Conservation (phyloP, 1,284 basidiomycete species). For the Sanghuangporus sanghuang region DNA sequence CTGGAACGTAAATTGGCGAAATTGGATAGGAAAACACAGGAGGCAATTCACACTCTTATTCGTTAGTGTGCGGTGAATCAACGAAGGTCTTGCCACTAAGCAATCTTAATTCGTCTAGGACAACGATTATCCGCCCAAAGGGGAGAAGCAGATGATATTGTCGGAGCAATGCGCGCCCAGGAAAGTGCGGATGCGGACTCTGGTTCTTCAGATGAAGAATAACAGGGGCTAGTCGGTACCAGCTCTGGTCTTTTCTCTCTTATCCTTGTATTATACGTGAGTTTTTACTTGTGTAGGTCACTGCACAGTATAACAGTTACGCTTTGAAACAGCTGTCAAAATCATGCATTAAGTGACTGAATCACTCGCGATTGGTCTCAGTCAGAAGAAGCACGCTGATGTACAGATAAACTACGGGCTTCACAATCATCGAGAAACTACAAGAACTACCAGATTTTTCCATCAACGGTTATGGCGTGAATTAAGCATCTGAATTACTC, state of each 20-base stretch:
- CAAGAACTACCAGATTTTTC: neutral
- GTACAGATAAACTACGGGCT: neutral
- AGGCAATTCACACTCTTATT: slow-evolving; percentile 89
- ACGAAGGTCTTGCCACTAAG: slow-evolving; percentile 23
- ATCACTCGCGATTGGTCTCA: neutral
- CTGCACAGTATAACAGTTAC: neutral
- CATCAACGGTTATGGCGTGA: slow-evolving; percentile 33
- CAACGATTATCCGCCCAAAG: slow-evolving; percentile 73
- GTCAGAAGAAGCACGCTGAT: neutral
- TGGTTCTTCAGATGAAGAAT: slow-evolving; percentile 47
- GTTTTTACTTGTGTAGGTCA: neutral
- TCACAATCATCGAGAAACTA: neutral
- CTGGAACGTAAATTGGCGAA: slow-evolving; percentile 86
- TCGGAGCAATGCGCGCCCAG: slow-evolving; percentile 75
- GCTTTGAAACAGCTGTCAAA: too few relatives aligned
- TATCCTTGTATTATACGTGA: neutral
- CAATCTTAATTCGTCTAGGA: slow-evolving; percentile 37
- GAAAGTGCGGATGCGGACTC: slow-evolving; percentile 46
- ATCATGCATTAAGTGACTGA: neutral
- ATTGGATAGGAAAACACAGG: slow-evolving; percentile 87
- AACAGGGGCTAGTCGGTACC: neutral
- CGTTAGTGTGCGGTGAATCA: slow-evolving; percentile 46
- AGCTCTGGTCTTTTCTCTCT: neutral
- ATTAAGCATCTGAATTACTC: slow-evolving; percentile 59
- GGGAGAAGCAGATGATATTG: slow-evolving; percentile 67